phyloP scores from a whole-genome alignment of 1,139 yeast genomes.

The Debaryomyces fabryi region DNA sequence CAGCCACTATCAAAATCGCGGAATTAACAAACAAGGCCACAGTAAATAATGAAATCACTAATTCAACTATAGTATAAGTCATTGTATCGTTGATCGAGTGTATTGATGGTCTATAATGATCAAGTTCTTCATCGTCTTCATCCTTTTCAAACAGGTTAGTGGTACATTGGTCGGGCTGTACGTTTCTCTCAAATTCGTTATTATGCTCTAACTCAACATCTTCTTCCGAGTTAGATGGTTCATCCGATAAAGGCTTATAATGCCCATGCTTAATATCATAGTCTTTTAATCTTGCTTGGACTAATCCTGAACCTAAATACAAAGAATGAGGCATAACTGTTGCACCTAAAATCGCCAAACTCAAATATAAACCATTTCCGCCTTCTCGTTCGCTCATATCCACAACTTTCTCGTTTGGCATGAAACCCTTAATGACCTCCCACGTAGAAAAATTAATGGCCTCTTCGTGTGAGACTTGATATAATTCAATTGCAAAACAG shows the following conservation, averaged over 20 bases:
- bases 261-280: constrained; percentile 71
- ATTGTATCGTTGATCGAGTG: constrained; percentile 69
- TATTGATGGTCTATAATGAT: constrained; percentile 61
- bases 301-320: constrained; percentile 89
- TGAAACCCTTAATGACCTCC: constrained; percentile 68
- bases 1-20: constrained; percentile 77
- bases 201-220: constrained; percentile 23
- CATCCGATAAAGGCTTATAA: constrained; percentile 29
- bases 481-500: constrained; percentile 82
- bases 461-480: constrained; percentile 59
- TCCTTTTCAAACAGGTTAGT: constrained; percentile 12
- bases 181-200: constrained; percentile 16
- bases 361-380: constrained; percentile 71
- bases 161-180: constrained; percentile 7
- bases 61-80: constrained; percentile 67
- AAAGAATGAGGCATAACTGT: constrained; percentile 98
- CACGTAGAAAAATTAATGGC: constrained; percentile 52
- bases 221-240: not conserved
- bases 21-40: constrained; percentile 81
- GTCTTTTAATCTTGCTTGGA: constrained; percentile 84
- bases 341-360: constrained; percentile 93
- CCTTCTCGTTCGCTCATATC: constrained; percentile 62
- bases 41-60: constrained; percentile 66
- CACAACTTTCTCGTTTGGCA: constrained; percentile 74
- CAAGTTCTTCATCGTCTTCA: constrained; percentile 25